Conservation (phyloP, 176 grass and related monocot genomes). For the Elymus sibiricus region DNA sequence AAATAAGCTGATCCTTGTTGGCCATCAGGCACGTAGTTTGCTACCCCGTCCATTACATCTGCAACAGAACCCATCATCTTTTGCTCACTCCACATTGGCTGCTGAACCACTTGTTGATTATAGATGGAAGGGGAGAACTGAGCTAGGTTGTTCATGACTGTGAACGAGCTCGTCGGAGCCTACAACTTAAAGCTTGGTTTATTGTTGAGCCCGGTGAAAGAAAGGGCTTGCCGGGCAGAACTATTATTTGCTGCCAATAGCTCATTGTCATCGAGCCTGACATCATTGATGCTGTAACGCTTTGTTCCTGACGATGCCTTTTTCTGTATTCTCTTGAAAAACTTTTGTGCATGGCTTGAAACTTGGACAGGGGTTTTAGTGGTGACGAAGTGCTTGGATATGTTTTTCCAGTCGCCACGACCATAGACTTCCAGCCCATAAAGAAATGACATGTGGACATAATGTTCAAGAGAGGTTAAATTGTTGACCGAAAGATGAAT, state of each 20-base stretch:
- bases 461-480: neutral
- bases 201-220: neutral
- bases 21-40: neutral
- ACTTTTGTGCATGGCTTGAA: slow-evolving; percentile 29
- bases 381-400: neutral
- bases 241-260: neutral
- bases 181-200: neutral
- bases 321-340: neutral
- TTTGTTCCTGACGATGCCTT: neutral
- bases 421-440: neutral
- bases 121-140: neutral
- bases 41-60: neutral
- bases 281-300: neutral
- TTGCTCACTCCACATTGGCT: neutral
- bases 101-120: neutral
- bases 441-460: neutral
- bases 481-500: neutral
- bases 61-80: neutral
- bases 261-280: neutral
- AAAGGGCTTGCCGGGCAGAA: neutral
- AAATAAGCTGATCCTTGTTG: neutral
- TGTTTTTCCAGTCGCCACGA: slow-evolving; percentile 2
- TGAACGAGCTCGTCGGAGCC: neutral
- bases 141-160: neutral
- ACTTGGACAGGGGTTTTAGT: neutral